Base-by-base conservation (phyloP, 768 basidiomycete species). In the Boletus sp. region DNA sequence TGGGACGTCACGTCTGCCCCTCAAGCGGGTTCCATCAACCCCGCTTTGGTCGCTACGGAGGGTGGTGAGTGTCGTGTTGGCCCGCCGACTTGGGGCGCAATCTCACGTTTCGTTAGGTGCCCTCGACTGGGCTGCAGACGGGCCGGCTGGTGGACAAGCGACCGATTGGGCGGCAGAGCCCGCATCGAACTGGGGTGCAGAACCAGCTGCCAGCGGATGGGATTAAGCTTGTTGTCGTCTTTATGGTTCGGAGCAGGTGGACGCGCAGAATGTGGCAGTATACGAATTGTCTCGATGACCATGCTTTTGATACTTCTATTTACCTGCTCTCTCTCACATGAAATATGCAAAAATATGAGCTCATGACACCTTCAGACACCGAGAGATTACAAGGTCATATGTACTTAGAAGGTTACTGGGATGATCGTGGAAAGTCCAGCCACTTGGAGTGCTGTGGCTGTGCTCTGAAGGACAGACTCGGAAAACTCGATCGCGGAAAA, bases 91-190 rank as follows among this genome's bases (percentile, higher is more conserved):
- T 51, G 20, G 6, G 5, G 29, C 47, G 7, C 20, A 33, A 17
- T 48, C 54, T 57, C 49, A 58, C 48, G 15, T 62, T 58, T 4
- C 24, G 6, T 46, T 61, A 85, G 86, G 80, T 71, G 85, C 81
- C 60, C 85, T 95, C 67, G 92, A 94, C 78, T 94, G 92, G 92
- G 75, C 85, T 60, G 88, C 89, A 15, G 89, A 92, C 36, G 68
- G 24, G 24, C 24, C 24, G 24, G 24, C 2, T 24, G 24, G 79
- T 50, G 73, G 80, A 56, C 73, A 77, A 48, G 71, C 80, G 30
- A 77, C 82, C 49, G 94, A 96, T 79, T 97, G 94, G 94, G 77
- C 92, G 66, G 92, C 93, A 58, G 94, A 94, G 71, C 86, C 92
- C 45, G 48, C 65, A 45, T 48, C 67, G 36, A 65, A 67, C 45